These are phyloP conservation scores for Colletotrichum theobromicola DNA, from an alignment of 2,329 filamentous ascomycete species.

Conservation along the genomic window DNA sequence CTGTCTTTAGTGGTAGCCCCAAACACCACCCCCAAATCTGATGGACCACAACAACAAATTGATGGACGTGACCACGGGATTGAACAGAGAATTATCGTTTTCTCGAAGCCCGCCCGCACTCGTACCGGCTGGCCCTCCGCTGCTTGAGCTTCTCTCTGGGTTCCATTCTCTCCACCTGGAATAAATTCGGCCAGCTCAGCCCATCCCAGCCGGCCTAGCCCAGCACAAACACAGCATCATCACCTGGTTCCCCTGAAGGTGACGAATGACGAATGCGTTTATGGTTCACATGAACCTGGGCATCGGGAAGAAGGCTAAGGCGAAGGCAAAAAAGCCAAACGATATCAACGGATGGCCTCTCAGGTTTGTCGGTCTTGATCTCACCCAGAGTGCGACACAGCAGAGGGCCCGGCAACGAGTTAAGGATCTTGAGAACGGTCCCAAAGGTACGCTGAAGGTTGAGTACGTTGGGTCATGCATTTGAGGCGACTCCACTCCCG, in stretches of 20 bases:
- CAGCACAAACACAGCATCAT: neutral
- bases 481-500: slow-evolving; percentile 14
- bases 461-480: slow-evolving; percentile 20
- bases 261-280: neutral
- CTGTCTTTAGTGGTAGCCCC: slow-evolving; percentile 16
- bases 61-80: slow-evolving; percentile 14
- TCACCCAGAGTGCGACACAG: neutral
- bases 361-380: neutral
- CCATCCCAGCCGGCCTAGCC: neutral
- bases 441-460: slow-evolving; percentile 19
- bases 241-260: neutral
- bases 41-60: slow-evolving; percentile 20
- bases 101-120: slow-evolving; percentile 13
- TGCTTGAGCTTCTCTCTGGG: neutral
- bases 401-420: neutral
- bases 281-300: neutral
- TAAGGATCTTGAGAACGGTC: slow-evolving; percentile 10
- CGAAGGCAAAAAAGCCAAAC: neutral
- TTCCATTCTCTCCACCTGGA: neutral
- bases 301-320: neutral
- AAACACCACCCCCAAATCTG: slow-evolving; percentile 14
- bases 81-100: slow-evolving; percentile 17
- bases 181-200: neutral
- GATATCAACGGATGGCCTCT: neutral
- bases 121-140: neutral